Base-by-base conservation (phyloP, 805 yeast genomes). In the Barnettozyma pratensis region DNA sequence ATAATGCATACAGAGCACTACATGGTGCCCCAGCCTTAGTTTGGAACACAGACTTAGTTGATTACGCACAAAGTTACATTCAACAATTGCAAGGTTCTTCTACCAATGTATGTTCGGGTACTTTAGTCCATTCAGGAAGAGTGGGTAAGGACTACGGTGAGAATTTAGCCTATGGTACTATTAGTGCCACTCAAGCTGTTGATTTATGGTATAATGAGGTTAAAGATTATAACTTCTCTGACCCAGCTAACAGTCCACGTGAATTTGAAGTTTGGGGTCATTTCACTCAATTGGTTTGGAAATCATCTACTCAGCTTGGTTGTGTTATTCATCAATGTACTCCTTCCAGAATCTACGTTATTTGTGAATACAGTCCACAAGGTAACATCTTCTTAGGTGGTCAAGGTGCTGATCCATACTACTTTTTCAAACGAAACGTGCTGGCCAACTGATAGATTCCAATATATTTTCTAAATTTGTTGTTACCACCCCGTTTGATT, bases 281-380 rank as follows among this genome's bases (percentile, higher is more conserved):
- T 63, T 86, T 86, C 70, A 85, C 92, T 12, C 92, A 86, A 67
- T 60, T 85, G 34, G 77, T 86, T 28, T 86, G 95, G 95, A 77
- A 77, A 53, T 58, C 73, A 7, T 69, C 85, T 38, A 67, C 78
- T 7, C 66, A 76, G 54, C 65, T 86, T 19, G 95, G 94, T 44
- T 86, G 95, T 72, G 88, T 51, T 34, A 52, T 56, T 4, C 35
- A 54, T 14, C 48, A 49, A 31, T 59, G 63, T 55, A 19, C 46
- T 12, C 10, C 53, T 11, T 45, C 54, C 36, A 65, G 77, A 50
- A 79, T 79, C 53, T 85, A 83, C 66, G 69, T 86, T 52, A 80
- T 85, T 50, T 86, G 94, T 73, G 85, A 83, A 62, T 86, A 86
- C 66, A 64, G 70, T 39, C 63, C 71, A 28, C 69, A 76, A 56